Evolutionary conservation across 768 basidiomycete genomes (phyloP).

Genomic region (Collybia sordida): DNA sequence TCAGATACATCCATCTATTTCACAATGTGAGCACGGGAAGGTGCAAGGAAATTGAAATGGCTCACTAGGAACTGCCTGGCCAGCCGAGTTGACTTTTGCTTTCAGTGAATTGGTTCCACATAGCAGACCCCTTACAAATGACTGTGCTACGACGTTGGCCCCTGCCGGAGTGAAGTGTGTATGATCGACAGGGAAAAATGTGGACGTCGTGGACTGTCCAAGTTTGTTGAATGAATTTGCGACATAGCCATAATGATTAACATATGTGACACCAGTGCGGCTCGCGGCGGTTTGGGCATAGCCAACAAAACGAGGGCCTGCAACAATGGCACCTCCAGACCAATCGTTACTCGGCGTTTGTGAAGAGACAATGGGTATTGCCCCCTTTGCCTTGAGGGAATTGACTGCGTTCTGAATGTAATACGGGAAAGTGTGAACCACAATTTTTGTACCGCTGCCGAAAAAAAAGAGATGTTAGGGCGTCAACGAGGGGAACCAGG

Average conservation of each 20-base stretch:
- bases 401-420: slow-evolving; percentile 45
- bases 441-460: slow-evolving; percentile 36
- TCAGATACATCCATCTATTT: slow-evolving; percentile 8
- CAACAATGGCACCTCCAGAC: slow-evolving; percentile 30
- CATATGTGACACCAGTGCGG: slow-evolving; percentile 36
- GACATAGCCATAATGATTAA: slow-evolving; percentile 47
- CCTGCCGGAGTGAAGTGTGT: slow-evolving; percentile 44
- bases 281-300: slow-evolving; percentile 40
- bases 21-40: too few species aligned
- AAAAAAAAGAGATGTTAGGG: not conserved
- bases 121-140: slow-evolving; percentile 45
- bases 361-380: slow-evolving; percentile 44
- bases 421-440: slow-evolving; percentile 45
- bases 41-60: too few species aligned
- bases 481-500: not conserved
- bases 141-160: slow-evolving; percentile 45
- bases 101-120: slow-evolving; percentile 36
- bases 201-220: slow-evolving; percentile 35
- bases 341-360: slow-evolving; percentile 49
- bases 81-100: slow-evolving; percentile 33
- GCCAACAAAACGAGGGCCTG: slow-evolving; percentile 42
- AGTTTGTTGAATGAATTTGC: slow-evolving; percentile 39
- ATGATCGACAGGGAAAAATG: slow-evolving; percentile 46
- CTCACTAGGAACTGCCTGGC: slow-evolving; percentile 33
- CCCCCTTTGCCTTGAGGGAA: slow-evolving; percentile 43